Evolutionary conservation across 805 yeast species (phyloP).

Genomic region (Cyberlindnera veronae): DNA sequence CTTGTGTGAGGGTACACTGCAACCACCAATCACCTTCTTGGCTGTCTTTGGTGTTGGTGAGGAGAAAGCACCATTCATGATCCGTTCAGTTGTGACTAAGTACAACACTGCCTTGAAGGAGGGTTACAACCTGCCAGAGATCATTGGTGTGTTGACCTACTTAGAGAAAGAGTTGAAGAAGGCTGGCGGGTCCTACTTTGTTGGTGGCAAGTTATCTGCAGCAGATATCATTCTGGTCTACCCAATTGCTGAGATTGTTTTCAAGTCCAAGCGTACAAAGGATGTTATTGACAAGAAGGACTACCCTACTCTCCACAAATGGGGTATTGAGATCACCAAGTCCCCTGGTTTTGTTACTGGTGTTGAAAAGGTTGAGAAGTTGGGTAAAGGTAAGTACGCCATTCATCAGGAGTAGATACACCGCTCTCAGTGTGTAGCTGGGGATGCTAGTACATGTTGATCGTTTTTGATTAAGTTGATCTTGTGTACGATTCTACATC

Average conservation of each 20-base stretch:
- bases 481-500: no score
- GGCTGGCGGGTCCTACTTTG: constrained; percentile 34
- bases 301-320: constrained; percentile 29
- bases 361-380: constrained; percentile 42
- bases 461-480: no score
- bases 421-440: no score
- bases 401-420: constrained; percentile 1
- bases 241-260: constrained; percentile 27
- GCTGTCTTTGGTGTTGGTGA: constrained; percentile 26
- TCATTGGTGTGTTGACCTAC: constrained; percentile 35
- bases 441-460: no score
- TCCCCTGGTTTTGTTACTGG: constrained; percentile 25
- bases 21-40: constrained; percentile 41
- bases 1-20: constrained; percentile 61
- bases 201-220: constrained; percentile 46
- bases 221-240: constrained; percentile 55
- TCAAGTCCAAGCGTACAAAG: constrained; percentile 21
- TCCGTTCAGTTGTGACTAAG: constrained; percentile 40
- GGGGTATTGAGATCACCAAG: constrained; percentile 24
- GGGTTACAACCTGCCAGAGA: constrained; percentile 47
- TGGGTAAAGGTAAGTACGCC: constrained; percentile 5
- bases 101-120: constrained; percentile 45
- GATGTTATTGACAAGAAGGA: constrained; percentile 10
- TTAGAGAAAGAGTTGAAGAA: constrained; percentile 32
- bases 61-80: constrained; percentile 43